Evolutionary conservation across 1,139 yeast species (phyloP).

Genomic region (Zygoascus sp.): DNA sequence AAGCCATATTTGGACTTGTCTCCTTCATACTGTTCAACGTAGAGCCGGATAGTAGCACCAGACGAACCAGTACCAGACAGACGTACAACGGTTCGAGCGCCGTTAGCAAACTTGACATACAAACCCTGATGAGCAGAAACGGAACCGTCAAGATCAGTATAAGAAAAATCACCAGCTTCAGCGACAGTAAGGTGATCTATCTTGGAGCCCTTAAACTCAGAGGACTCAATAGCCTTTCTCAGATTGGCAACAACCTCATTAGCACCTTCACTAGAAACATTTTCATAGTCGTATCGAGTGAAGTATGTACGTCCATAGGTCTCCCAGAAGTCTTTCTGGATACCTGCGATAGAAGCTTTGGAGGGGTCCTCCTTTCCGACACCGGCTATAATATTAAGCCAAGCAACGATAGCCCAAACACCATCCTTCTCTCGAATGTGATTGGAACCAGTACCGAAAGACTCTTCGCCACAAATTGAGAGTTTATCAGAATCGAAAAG

Average conservation of each 20-base stretch:
- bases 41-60: constrained; percentile 94
- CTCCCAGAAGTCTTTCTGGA: constrained; percentile 83
- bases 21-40: constrained; percentile 75
- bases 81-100: constrained; percentile 84
- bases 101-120: constrained; percentile 73
- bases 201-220: constrained; percentile 44
- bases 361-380: constrained; percentile 48
- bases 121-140: constrained; percentile 91
- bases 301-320: constrained; percentile 97
- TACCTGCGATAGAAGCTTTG: constrained; percentile 65
- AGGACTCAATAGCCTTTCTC: constrained; percentile 40
- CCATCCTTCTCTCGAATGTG: constrained; percentile 98
- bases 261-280: constrained; percentile 75
- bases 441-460: constrained; percentile 96
- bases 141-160: constrained; percentile 92
- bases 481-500: constrained; percentile 87
- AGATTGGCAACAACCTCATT: constrained; percentile 59
- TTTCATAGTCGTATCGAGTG: constrained; percentile 92
- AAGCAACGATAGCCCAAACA: constrained; percentile 94
- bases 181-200: constrained; percentile 48
- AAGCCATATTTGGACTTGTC: constrained; percentile 50
- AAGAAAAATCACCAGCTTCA: constrained; percentile 84
- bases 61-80: constrained; percentile 97
- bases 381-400: constrained; percentile 92
- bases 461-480: constrained; percentile 97